Percentiles rank a stretch among this genome's conserved stretches.
phyloP scores from a whole-genome alignment of 345 rosid species.

The Eucalyptus marginata region DNA sequence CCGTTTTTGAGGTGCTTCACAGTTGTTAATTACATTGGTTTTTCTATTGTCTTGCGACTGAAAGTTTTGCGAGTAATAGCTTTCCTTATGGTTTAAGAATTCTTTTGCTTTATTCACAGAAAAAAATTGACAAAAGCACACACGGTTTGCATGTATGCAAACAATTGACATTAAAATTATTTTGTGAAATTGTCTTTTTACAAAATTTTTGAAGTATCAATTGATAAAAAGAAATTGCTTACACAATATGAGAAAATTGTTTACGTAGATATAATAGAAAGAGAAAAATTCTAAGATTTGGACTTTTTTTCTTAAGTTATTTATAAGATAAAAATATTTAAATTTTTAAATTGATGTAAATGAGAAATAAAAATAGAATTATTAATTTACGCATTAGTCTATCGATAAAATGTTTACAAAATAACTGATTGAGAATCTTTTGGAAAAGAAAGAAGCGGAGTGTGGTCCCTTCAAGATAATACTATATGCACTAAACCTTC shows the following conservation, averaged over 20 bases:
- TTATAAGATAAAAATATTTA: neutral
- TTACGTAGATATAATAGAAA: neutral
- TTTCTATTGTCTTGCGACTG: neutral
- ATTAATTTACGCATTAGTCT: neutral
- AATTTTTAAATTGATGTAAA: neutral
- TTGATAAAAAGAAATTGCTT: neutral
- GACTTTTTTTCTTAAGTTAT: neutral
- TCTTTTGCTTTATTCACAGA: neutral
- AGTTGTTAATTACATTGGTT: neutral
- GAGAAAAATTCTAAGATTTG: neutral
- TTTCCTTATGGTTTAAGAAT: neutral
- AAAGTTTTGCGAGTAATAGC: neutral
- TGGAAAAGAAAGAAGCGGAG: neutral
- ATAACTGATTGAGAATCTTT: neutral
- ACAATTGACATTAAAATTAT: neutral
- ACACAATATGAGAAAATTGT: neutral
- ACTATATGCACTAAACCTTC: neutral
- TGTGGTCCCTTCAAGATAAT: neutral
- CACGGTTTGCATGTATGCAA: neutral
- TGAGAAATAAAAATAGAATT: neutral
- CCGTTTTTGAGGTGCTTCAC: neutral
- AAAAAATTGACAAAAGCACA: neutral
- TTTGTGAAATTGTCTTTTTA: neutral
- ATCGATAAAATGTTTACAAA: neutral
- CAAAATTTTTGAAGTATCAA: neutral